phyloP scores from a whole-genome alignment of 2,329 filamentous ascomycete genomes.

The Xylariaceae sp. region DNA sequence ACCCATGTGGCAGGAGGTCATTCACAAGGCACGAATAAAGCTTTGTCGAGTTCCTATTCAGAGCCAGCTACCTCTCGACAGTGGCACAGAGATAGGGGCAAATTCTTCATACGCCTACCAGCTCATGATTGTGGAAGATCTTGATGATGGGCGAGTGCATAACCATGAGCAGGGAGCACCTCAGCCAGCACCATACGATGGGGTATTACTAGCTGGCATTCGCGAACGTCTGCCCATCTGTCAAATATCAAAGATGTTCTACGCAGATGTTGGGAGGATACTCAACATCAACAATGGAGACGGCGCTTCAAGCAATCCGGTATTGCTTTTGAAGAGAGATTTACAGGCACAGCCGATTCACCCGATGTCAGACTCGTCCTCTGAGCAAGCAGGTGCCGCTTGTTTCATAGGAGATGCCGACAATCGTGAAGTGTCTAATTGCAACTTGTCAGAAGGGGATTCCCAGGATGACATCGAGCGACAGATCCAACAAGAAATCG shows the following conservation, averaged over 20 bases:
- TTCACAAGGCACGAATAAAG: conserved; percentile 86
- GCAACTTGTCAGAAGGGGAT: conserved; percentile 22
- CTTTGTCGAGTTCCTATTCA: conserved; percentile 62
- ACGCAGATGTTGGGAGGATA: conserved; percentile 85
- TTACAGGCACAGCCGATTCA: conserved; percentile 47
- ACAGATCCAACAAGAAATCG: conserved; percentile 39
- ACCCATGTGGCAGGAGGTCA: conserved; percentile 90
- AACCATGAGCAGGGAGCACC: conserved; percentile 32
- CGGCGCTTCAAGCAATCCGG: conserved; percentile 67
- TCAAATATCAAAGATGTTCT: conserved; percentile 83
- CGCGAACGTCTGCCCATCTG: conserved; percentile 49
- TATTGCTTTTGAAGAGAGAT: conserved; percentile 72
- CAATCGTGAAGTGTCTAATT: conserved; percentile 13
- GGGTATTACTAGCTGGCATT: conserved; percentile 41
- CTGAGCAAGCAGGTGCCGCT: conserved; percentile 42
- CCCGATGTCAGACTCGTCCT: conserved; percentile 24
- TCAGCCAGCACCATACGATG: conserved; percentile 32
- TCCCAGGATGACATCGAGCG: conserved; percentile 43
- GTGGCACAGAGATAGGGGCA: conserved; percentile 29
- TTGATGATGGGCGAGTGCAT: conserved; percentile 55
- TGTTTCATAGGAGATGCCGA: conserved; percentile 11
- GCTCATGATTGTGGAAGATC: conserved; percentile 76
- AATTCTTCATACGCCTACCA: conserved; percentile 63
- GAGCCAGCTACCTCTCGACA: conserved; percentile 3
- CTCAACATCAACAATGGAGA: conserved; percentile 64